A percentile compares a stretch with the other conserved stretches of the same genome.
These are phyloP conservation scores for Trichoderma sp. DNA, from an alignment of 2,329 filamentous ascomycete genomes.

Conservation along the genomic window DNA sequence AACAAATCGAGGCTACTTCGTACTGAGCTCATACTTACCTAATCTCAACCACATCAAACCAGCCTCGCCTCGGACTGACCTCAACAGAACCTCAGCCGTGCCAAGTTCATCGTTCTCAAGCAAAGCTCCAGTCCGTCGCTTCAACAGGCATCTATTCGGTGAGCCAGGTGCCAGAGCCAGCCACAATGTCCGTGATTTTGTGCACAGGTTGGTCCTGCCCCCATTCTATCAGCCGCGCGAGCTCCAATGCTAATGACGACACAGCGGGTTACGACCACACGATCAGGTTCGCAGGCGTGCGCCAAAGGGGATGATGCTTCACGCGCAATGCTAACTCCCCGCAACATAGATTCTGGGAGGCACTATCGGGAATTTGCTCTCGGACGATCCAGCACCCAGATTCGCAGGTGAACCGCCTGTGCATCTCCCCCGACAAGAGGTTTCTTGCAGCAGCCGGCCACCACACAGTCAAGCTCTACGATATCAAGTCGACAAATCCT, in stretches of 20 bases:
- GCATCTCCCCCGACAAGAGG: constrained; percentile 96
- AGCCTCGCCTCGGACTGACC: not conserved
- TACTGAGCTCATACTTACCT: not conserved
- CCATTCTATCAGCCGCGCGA: not conserved
- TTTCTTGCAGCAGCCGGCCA: constrained; percentile 80
- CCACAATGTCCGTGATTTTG: constrained; percentile 58
- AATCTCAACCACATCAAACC: not conserved
- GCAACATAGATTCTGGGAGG: constrained; percentile 84
- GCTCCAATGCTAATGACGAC: not conserved
- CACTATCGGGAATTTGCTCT: constrained; percentile 93
- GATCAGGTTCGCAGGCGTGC: constrained; percentile 45
- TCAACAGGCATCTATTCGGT: not conserved
- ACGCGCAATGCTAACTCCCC: constrained; percentile 19
- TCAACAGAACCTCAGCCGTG: not conserved
- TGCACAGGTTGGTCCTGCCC: constrained; percentile 51
- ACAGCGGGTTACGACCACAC: constrained; percentile 62
- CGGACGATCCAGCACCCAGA: constrained; percentile 97
- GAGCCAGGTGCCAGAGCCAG: not conserved
- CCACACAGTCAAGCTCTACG: constrained; percentile 92
- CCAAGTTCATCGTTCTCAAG: not conserved
- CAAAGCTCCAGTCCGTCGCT: not conserved
- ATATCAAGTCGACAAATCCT: constrained; percentile 97
- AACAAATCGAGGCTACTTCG: too few species aligned
- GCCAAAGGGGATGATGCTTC: not conserved
- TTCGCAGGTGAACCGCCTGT: constrained; percentile 96